These are phyloP conservation scores for Neofusicoccum umdonicola DNA, from an alignment of 2,329 filamentous ascomycete species.

Conservation along the genomic window DNA sequence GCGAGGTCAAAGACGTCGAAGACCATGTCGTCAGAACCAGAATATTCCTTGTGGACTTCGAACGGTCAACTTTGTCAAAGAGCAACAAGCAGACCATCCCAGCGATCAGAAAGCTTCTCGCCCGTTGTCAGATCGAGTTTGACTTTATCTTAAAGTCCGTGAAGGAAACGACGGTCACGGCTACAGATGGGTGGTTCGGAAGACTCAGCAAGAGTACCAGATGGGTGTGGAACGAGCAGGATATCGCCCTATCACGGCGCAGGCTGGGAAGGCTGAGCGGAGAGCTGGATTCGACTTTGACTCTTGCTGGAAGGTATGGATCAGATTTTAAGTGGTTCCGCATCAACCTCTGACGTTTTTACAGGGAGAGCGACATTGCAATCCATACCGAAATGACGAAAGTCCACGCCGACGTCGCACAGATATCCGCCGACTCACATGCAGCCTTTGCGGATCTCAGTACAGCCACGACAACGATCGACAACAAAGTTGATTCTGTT, in stretches of 20 bases:
- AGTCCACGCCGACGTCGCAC: background rate
- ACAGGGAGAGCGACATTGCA: background rate
- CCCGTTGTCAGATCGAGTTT: background rate
- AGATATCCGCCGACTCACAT: background rate
- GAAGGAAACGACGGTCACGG: background rate
- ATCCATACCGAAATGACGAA: background rate
- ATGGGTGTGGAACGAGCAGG: slow-evolving; percentile 1
- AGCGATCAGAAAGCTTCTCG: background rate
- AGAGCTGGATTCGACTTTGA: background rate
- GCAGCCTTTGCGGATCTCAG: background rate
- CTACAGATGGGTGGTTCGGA: background rate
- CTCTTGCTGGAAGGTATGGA: background rate
- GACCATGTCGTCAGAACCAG: background rate
- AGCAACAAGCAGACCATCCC: background rate
- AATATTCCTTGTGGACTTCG: background rate
- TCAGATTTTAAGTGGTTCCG: background rate
- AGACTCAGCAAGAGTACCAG: background rate
- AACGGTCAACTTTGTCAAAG: background rate
- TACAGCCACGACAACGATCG: background rate
- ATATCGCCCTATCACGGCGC: background rate
- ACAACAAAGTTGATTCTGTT: background rate
- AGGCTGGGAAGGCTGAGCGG: background rate
- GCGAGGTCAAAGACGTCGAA: background rate
- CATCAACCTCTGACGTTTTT: background rate
- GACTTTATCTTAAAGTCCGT: background rate